Evolutionary conservation across 768 basidiomycete genomes (phyloP).

Genomic region (Psilocybe cubensis): DNA sequence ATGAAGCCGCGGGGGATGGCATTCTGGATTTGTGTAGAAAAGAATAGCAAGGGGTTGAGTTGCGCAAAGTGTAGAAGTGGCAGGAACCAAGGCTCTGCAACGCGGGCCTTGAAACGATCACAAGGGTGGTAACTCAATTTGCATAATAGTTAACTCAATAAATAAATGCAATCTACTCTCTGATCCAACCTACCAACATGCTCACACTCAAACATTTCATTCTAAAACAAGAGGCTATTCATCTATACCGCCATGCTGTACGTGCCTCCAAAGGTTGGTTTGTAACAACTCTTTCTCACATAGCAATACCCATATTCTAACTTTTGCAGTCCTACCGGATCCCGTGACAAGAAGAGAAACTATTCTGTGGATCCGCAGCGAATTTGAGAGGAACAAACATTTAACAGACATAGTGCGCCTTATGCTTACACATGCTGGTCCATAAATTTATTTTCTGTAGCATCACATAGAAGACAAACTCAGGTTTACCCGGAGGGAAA

Average conservation of each 20-base stretch:
- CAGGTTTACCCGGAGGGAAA: conserved; percentile 57
- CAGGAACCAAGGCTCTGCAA: conserved; percentile 14
- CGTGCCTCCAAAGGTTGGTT: conserved; percentile 67
- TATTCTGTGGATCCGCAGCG: conserved; percentile 69
- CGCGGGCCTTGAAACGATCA: conserved; percentile 48
- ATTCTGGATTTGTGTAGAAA: conserved; percentile 16
- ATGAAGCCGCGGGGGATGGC: conserved; percentile 18
- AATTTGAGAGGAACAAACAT: conserved; percentile 67
- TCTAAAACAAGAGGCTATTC: conserved; percentile 60
- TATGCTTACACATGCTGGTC: neutral
- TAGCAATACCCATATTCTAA: conserved; percentile 2
- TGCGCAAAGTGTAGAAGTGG: conserved; percentile 24
- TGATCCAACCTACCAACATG: conserved; percentile 23
- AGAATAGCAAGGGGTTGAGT: conserved; percentile 17
- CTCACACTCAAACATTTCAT: conserved; percentile 77
- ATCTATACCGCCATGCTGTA: conserved; percentile 68
- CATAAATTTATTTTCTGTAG: conserved; percentile 34
- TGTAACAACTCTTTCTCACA: conserved; percentile 16
- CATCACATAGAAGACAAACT: conserved; percentile 63
- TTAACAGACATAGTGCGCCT: conserved; percentile 58
- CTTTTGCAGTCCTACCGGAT: conserved; percentile 56
- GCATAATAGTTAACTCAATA: conserved; percentile 15
- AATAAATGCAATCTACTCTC: conserved; percentile 12
- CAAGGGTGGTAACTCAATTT: conserved; percentile 26
- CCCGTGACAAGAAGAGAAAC: conserved; percentile 65